Base-by-base conservation (phyloP, 2,329 filamentous ascomycete species). In the Leptographium procerum region DNA sequence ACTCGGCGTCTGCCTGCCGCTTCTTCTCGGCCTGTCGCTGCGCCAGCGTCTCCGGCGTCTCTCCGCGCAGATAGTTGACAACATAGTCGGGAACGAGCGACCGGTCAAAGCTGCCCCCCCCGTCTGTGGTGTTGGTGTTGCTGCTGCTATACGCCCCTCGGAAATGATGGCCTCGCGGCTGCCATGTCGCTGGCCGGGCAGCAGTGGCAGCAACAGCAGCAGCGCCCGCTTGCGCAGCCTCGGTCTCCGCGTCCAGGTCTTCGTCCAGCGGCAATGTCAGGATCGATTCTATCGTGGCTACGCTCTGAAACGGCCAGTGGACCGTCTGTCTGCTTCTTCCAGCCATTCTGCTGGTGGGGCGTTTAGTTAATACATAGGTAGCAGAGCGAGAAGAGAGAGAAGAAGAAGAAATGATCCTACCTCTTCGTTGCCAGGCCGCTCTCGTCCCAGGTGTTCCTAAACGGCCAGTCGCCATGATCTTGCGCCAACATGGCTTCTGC, bases 61-160 rank as follows among this genome's bases (percentile, higher is more conserved):
- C 79, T 52, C 78, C 78, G 47, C 78, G 74, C 61, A 82, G 71
- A 65, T 77, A 82, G 66, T 80, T 77, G 61, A 79, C 71, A 47
- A 82, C 75, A 62, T 82, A 82, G 67, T 82, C 79, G 10, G 79
- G 79, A 19, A 82, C 73, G 34, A 81, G 71, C 57, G 75, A 73
- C 58, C 70, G 70, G 58, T 75, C 22, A n/a, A 24, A 24, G 33
- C 52, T 45, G 52, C 31, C 26, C 34, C 7, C 34, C 14, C 40
- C 36, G 24, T 2, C 24, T 9, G 4, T 26, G n/a, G 3, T 22
- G 43, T 29, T 4, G 19, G 3, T 11, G 26, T 22, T 50, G 54
- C 40, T 26, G 16, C 24, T 50, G 54, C 43, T 48, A 13, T 28
- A 43, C 3, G 40, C 40, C 2, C 40, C 40, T 3, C 40, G 40